Evolutionary conservation across 108 stramenopile species (phyloP), one percentile per base, ranked within the genome.

Genomic region (Nitzschia palea): DNA sequence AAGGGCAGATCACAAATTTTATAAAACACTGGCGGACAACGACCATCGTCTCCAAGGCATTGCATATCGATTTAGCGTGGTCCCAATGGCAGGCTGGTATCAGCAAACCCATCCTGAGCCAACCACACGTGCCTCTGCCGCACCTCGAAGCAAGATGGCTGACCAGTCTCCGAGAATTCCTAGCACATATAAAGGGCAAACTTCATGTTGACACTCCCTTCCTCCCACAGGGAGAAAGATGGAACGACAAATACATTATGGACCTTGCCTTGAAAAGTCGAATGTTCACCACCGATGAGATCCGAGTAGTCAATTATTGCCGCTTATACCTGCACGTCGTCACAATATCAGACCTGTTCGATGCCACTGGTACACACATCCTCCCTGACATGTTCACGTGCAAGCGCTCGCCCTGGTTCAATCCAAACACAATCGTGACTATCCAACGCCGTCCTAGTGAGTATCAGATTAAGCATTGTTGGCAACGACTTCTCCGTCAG

Each of bases 281-380:
- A 12, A 8, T 9, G 30, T 57, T 57, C 28, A 57, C 15, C 8
- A 8, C 23, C 12, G 12, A 30, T 8, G 56, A 57, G 9, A 12
- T 52, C 22, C 12, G 18, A 23, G 9, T 9, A 20, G 18, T 52
- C 15, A 52, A 52, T 18, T 57, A 57, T 32, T 57, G 56, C 29
- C 56, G 56, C 5, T 31, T 57, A n/a, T 57, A 57, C 23, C 56
- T 57, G 4, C 56, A 57, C 8, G 56, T 33, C 8, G 30, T 57
- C 12, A 57, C 32, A 5, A 30, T 57, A 8, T 57, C 56, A 8
- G 56, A 57, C 15, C 30, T 32, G 28, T 30, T 33, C n/a, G 9
- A 17, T 23, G 10, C 23, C 56, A 31, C 29, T 22, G 56, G 56
- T 18, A 51, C 50, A 6, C n/a, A 23, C 8, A 23, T 23, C 18